Evolutionary conservation across 345 rosid genomes (phyloP), one percentile per base, ranked within the genome.

Genomic region (Sisymbrium altissimum): DNA sequence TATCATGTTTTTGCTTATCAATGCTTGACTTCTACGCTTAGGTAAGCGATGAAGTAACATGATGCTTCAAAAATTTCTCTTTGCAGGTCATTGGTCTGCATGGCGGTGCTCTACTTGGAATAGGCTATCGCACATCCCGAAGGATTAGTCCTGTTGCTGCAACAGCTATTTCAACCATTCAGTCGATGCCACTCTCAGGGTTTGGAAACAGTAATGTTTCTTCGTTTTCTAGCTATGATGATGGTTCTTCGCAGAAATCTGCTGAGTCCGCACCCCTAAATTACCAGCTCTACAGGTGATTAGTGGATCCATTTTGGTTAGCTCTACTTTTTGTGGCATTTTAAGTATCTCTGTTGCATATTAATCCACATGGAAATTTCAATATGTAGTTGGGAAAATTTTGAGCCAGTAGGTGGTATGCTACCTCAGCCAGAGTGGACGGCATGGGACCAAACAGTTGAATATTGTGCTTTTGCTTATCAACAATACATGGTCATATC

Each of bases 391-490:
- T 95, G 99, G 99, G 99, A 92, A 80, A 92, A 86, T 79, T 95
- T 92, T 81, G 89, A 90, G 81, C 96, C 99, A 39, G 94, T 95
- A 38, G 97, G 99, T 71, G 88, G 84, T 67, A 84, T 95, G 81
- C 91, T 95, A 86, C 96, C 98, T 84, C 99, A 92, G 83, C 99
- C 98, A 70, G 99, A 95, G 69, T 95, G 98, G 98, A 85, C 99
- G 55, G 97, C 98, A 62, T 95, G 99, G 99, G 99, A 95, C 82
- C 91, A 90, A 81, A 95, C 96, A 53, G 99, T 92, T 72, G 99
- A 95, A 79, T 89, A 95, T 77, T 95, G 98, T 83, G 99, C 99
- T 14, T 90, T 95, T 81, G 96, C 92, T 15, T 92, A 92, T 82
- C 99, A 87, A 73, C 86, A 89, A 12, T 95, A 88, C 74, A 88